A percentile compares a stretch with the other conserved stretches of the same genome.
Conservation (phyloP, 306 rosid genomes). For the Begonia fuchsioides region DNA sequence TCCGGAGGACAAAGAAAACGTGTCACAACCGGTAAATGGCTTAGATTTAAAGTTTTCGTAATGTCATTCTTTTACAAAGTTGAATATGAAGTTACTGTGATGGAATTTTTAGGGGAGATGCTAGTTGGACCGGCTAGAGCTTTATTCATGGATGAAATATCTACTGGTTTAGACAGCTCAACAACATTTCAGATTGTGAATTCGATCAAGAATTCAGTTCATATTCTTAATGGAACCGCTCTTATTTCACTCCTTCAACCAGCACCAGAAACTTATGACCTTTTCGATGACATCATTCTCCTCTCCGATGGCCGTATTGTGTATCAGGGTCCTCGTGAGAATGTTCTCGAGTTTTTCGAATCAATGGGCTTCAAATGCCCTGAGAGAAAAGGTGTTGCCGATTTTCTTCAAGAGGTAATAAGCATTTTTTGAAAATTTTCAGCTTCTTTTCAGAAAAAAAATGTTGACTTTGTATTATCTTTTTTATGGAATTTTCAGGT, state of each 20-base stretch:
- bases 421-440: background rate
- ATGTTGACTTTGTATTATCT: background rate
- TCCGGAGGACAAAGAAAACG: slow-evolving; percentile 42
- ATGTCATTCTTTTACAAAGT: background rate
- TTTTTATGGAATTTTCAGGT: slow-evolving; percentile 17
- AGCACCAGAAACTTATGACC: slow-evolving; percentile 13
- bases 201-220: slow-evolving; percentile 8
- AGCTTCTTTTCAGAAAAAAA: slow-evolving; percentile 32
- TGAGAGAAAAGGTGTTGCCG: slow-evolving; percentile 10
- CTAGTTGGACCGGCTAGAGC: slow-evolving; percentile 10
- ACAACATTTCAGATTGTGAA: slow-evolving; percentile 11
- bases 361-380: slow-evolving; percentile 11
- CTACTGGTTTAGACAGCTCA: slow-evolving; percentile 12
- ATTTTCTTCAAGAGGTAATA: slow-evolving; percentile 12
- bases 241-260: slow-evolving; percentile 10
- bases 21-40: slow-evolving; percentile 31
- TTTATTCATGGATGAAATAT: slow-evolving; percentile 10
- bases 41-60: background rate
- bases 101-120: slow-evolving; percentile 6
- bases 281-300: slow-evolving; percentile 12
- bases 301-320: slow-evolving; percentile 4
- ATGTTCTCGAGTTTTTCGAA: slow-evolving; percentile 8
- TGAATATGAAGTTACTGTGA: background rate
- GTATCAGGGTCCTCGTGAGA: slow-evolving; percentile 11
- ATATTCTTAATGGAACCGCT: slow-evolving; percentile 9